These are phyloP conservation scores for Candida buenavistaensis DNA, from an alignment of 1,139 yeast genomes.

Conservation along the genomic window DNA sequence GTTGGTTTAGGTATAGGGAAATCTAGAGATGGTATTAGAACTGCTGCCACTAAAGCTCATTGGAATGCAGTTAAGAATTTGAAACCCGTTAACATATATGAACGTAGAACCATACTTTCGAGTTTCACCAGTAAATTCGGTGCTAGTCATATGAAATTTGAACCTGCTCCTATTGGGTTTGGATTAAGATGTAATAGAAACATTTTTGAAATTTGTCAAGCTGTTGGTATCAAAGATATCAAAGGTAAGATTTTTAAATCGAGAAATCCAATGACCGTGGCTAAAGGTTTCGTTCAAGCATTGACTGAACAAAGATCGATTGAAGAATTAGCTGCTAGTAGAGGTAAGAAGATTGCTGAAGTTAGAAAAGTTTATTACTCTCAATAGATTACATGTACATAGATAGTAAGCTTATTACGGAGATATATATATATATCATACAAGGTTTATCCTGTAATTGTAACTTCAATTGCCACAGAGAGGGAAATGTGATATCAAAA, in stretches of 20 bases:
- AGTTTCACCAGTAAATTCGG: constrained; percentile 81
- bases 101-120: constrained; percentile 88
- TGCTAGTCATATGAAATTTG: constrained; percentile 77
- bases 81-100: constrained; percentile 80
- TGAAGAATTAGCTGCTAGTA: constrained; percentile 84
- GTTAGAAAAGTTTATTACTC: constrained; percentile 88
- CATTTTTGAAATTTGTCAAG: constrained; percentile 88
- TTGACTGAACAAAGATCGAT: constrained; percentile 76
- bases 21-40: constrained; percentile 73
- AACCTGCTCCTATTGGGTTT: constrained; percentile 91
- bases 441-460: not conserved
- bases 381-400: constrained; percentile 16
- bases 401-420: constrained; percentile 1
- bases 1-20: constrained; percentile 96
- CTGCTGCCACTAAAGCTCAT: constrained; percentile 82
- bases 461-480: not conserved
- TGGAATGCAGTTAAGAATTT: constrained; percentile 94
- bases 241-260: constrained; percentile 90
- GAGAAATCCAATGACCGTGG: constrained; percentile 92
- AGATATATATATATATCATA: not conserved
- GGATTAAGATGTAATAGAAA: constrained; percentile 92
- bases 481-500: constrained; percentile 1
- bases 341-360: constrained; percentile 96
- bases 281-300: constrained; percentile 88
- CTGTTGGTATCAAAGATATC: constrained; percentile 93